These are phyloP conservation scores for Arxiozyma telluris DNA, from an alignment of 1,139 yeast genomes.

Conservation along the genomic window DNA sequence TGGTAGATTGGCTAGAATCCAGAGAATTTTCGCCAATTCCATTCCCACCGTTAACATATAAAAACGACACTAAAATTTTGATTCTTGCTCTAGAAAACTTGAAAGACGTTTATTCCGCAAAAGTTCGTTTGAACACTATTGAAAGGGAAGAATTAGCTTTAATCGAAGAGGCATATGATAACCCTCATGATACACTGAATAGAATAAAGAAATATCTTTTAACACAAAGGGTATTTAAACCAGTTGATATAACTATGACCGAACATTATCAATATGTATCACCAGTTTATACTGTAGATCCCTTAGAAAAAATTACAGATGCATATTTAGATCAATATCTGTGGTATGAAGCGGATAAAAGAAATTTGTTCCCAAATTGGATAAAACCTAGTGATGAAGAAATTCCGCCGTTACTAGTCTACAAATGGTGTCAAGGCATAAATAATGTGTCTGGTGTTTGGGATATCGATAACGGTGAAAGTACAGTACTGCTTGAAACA, in stretches of 20 bases:
- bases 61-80: slow-evolving; percentile 84
- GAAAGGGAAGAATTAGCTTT: slow-evolving; percentile 90
- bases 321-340: slow-evolving; percentile 92
- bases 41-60: slow-evolving; percentile 86
- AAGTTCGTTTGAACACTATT: slow-evolving; percentile 71
- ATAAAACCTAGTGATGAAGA: slow-evolving; percentile 91
- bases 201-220: slow-evolving; percentile 74
- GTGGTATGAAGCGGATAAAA: slow-evolving; percentile 90
- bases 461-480: slow-evolving; percentile 66
- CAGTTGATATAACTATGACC: slow-evolving; percentile 81
- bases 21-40: slow-evolving; percentile 82
- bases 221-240: slow-evolving; percentile 89
- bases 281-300: slow-evolving; percentile 84
- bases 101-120: slow-evolving; percentile 76
- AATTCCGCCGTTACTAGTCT: slow-evolving; percentile 82
- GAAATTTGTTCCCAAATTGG: slow-evolving; percentile 91
- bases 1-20: slow-evolving; percentile 90
- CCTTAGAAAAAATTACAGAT: slow-evolving; percentile 90
- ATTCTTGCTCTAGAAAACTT: slow-evolving; percentile 83
- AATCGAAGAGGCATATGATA: slow-evolving; percentile 93
- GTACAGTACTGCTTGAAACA: slow-evolving; percentile 78
- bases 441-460: slow-evolving; percentile 73
- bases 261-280: slow-evolving; percentile 78
- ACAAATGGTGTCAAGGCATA: slow-evolving; percentile 94
- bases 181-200: slow-evolving; percentile 86